These are phyloP conservation scores for Porphyrellus cyaneotinctus DNA, from an alignment of 768 basidiomycete genomes.

Conservation along the genomic window DNA sequence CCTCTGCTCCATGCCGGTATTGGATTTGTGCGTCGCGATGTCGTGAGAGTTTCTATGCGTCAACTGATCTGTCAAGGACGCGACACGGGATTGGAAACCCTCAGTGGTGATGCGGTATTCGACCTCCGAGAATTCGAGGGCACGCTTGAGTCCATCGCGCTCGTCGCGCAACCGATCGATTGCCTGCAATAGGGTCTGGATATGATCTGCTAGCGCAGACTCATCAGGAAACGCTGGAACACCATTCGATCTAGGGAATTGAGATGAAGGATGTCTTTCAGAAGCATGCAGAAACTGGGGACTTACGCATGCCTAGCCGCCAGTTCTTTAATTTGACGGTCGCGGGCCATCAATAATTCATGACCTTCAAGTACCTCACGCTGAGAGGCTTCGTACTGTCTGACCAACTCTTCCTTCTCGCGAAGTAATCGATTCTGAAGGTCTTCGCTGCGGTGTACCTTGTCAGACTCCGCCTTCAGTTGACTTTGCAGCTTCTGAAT, in stretches of 20 bases:
- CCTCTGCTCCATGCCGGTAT: slow-evolving; percentile 7
- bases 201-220: slow-evolving; percentile 33
- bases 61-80: slow-evolving; percentile 26
- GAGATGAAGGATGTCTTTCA: neutral
- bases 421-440: slow-evolving; percentile 43
- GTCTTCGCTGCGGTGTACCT: slow-evolving; percentile 38
- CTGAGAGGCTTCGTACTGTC: slow-evolving; percentile 39
- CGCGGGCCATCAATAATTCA: slow-evolving; percentile 17
- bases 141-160: slow-evolving; percentile 56
- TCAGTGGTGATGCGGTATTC: slow-evolving; percentile 65
- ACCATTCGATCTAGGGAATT: neutral
- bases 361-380: slow-evolving; percentile 29
- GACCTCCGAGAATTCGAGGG: slow-evolving; percentile 62
- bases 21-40: slow-evolving; percentile 1
- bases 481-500: slow-evolving; percentile 40
- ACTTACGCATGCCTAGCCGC: slow-evolving; percentile 27
- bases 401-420: slow-evolving; percentile 51
- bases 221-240: slow-evolving; percentile 13
- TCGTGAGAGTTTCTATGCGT: slow-evolving; percentile 23
- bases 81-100: slow-evolving; percentile 50
- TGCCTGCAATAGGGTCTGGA: slow-evolving; percentile 57
- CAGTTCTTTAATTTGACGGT: slow-evolving; percentile 24
- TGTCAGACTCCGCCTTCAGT: slow-evolving; percentile 42
- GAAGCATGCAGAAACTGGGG: neutral
- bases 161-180: slow-evolving; percentile 66